phyloP scores from a whole-genome alignment of 75 land plant genomes.

The Cryptomeria japonica region DNA sequence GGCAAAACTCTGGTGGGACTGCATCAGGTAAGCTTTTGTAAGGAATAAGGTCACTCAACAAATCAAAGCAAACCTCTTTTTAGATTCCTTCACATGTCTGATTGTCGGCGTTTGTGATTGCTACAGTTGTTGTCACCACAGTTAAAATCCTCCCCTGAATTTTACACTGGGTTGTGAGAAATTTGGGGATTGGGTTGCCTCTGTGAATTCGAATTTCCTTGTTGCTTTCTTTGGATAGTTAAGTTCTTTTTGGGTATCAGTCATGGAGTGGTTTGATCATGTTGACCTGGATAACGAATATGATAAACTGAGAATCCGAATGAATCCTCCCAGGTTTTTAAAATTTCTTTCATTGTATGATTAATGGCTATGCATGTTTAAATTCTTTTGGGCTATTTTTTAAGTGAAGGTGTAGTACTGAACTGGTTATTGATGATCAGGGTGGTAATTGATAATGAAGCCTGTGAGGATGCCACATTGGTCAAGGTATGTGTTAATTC shows the following conservation, averaged over 20 bases:
- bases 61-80: too few species aligned
- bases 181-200: not conserved
- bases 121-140: not conserved
- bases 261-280: conserved; percentile 5
- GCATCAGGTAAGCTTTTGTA: too few species aligned
- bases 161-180: not conserved
- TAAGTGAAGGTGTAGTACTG: not conserved
- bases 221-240: not conserved
- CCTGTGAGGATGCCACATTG: conserved; percentile 69
- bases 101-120: not conserved
- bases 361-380: too few species aligned
- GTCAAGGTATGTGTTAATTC: conserved; percentile 40
- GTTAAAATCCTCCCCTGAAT: not conserved
- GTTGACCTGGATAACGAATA: conserved; percentile 45
- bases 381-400: too few species aligned
- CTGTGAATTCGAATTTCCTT: not conserved
- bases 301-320: conserved; percentile 58
- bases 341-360: not conserved
- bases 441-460: conserved; percentile 79
- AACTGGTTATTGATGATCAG: conserved; percentile 20
- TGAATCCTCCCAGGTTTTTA: conserved; percentile 75
- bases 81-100: too few species aligned
- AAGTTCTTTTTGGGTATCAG: not conserved
- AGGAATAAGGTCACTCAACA: too few species aligned
- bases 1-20: not conserved